Evolutionary conservation across 2,329 filamentous ascomycete genomes (phyloP), one percentile per base, ranked within the genome.

Genomic region (Cladosporium sp.): DNA sequence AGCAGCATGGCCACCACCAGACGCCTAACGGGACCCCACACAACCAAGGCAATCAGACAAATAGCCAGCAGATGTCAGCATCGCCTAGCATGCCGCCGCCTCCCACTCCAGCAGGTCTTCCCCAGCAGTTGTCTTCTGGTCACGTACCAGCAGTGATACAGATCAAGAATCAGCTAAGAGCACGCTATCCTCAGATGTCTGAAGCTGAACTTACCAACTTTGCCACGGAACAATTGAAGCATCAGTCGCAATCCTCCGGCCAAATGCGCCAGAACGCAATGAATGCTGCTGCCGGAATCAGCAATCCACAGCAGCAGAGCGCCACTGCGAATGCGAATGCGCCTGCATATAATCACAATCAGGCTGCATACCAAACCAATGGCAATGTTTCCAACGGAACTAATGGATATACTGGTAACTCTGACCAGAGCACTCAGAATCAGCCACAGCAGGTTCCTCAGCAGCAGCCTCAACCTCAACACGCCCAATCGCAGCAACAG

Each of bases 141-240:
- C 78, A 82, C 64, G 77, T 83, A 45, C 82, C 82, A 14, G 78
- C 79, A 8, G 80, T 85, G 59, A 81, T 78, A 58, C 78, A 76
- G 59, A 77, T 84, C 57, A 76, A 79, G 60, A 80, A 77, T 61
- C 78, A 81, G 39, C 76, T 84, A 15, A 78, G 81, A 62, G 73
- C 73, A 56, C 78, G 71, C 63, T 77, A 83, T 62, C 82, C 82
- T 1, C 76, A 77, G 57, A 72, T 82, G 62, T 73, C 80, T 1
- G 75, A 78, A 3, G 82, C 85, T 25, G 80, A 85, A 67, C 74
- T 85, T 9, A 78, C 75, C 58, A 76, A 77, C 40, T 68, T 82
- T 62, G 81, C 83, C 3, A 81, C 77, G 1, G 78, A 83, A 38
- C 76, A 79, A 50, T 70, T 83, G 66, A 71, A 65, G 64, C 69